Percentiles rank a stretch among this genome's conserved stretches.
Conservation (phyloP, 345 rosid species). For the Chamaenerion angustifolium region DNA sequence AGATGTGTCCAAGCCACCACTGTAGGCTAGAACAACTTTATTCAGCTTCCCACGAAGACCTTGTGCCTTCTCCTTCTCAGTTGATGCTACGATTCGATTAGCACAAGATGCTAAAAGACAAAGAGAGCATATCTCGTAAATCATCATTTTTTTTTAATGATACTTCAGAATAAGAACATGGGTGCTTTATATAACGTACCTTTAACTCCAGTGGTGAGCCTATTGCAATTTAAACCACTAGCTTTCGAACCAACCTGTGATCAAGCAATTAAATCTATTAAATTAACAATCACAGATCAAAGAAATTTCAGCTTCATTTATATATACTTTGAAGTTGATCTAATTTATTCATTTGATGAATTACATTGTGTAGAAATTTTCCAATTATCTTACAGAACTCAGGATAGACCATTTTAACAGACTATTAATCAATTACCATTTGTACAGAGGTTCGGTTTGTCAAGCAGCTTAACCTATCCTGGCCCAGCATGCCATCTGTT, state of each 20-base stretch:
- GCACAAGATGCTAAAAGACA: not conserved
- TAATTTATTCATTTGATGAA: too few species aligned
- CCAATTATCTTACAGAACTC: too few species aligned
- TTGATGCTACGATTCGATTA: constrained; percentile 39
- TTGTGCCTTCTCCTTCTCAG: constrained; percentile 14
- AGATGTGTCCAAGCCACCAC: constrained; percentile 96
- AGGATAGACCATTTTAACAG: too few species aligned
- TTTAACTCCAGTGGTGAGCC: constrained; percentile 8
- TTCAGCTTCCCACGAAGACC: constrained; percentile 74
- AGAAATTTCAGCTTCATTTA: too few species aligned
- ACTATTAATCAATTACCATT: not conserved
- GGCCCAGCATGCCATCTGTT: not conserved
- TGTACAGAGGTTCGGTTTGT: not conserved
- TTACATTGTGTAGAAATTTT: too few species aligned
- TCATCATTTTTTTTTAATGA: not conserved
- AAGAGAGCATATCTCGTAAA: not conserved
- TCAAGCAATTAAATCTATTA: not conserved
- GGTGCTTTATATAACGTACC: constrained; percentile 12
- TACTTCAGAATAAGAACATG: too few species aligned
- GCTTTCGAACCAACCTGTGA: constrained; percentile 18
- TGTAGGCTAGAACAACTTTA: constrained; percentile 89
- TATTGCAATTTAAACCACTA: constrained; percentile 8
- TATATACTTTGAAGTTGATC: too few species aligned
- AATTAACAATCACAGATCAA: not conserved
- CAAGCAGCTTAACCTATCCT: constrained; percentile 7